Percentiles rank a stretch among this genome's conserved stretches.
Evolutionary conservation across 345 rosid genomes (phyloP).

Genomic region (Trapa incisa): DNA sequence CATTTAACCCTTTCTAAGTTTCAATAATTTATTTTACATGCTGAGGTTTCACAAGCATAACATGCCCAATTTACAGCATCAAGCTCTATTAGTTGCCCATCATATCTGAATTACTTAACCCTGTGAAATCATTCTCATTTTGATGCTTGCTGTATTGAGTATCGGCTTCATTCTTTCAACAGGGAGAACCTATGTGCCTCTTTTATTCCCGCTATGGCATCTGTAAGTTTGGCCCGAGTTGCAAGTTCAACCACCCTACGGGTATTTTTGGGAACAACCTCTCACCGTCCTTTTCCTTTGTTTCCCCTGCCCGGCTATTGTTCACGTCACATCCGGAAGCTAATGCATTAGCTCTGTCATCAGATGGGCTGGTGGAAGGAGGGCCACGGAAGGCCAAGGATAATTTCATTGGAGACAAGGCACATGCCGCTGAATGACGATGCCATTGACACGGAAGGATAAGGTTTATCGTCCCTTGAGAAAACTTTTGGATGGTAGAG

Average conservation of each 20-base stretch:
- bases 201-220: slow-evolving; percentile 92
- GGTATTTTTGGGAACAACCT: slow-evolving; percentile 53
- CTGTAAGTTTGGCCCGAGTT: slow-evolving; percentile 98
- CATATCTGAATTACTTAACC: not conserved
- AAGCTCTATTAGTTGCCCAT: not conserved
- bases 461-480: slow-evolving; percentile 14
- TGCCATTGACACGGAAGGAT: slow-evolving; percentile 48
- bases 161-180: slow-evolving; percentile 14
- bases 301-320: slow-evolving; percentile 31
- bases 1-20: not conserved
- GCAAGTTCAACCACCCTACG: slow-evolving; percentile 99
- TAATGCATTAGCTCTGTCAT: slow-evolving; percentile 31
- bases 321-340: slow-evolving; percentile 54
- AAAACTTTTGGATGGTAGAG: slow-evolving; percentile 3
- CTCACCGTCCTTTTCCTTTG: slow-evolving; percentile 40
- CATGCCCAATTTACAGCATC: not conserved
- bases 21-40: not conserved
- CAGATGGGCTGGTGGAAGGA: slow-evolving; percentile 63
- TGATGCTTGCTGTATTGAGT: slow-evolving; percentile 3
- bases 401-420: slow-evolving; percentile 58
- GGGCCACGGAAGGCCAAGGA: slow-evolving; percentile 47
- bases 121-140: not conserved
- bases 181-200: slow-evolving; percentile 92
- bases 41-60: not conserved
- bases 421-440: slow-evolving; percentile 65